Percentiles rank a stretch among this genome's conserved stretches.
Conservation (phyloP, 371 early-diverging fungal species). For the Smittium culicis region DNA sequence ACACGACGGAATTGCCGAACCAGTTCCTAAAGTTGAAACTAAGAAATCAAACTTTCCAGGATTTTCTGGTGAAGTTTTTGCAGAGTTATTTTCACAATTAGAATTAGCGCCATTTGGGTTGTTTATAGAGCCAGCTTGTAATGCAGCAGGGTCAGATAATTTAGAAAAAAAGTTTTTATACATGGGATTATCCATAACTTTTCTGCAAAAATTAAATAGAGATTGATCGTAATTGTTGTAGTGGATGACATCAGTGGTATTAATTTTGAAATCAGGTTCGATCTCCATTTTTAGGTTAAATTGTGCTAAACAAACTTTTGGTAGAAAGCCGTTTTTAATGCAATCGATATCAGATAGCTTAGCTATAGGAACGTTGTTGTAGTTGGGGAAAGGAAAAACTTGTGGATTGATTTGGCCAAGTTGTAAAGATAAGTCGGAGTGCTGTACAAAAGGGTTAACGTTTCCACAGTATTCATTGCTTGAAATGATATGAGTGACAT, state of each 20-base stretch:
- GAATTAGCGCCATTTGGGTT: neutral
- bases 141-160: too few species aligned
- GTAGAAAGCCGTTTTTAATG: neutral
- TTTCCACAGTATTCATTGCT: slow-evolving; percentile 22
- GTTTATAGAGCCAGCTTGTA: too few species aligned
- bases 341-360: slow-evolving; percentile 11
- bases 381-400: slow-evolving; percentile 20
- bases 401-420: slow-evolving; percentile 19
- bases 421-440: slow-evolving; percentile 22
- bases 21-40: slow-evolving; percentile 80
- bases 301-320: slow-evolving; percentile 9
- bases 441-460: slow-evolving; percentile 27
- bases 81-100: neutral
- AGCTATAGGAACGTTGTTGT: slow-evolving; percentile 12
- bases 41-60: slow-evolving; percentile 13
- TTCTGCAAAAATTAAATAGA: neutral
- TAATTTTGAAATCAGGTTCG: slow-evolving; percentile 22
- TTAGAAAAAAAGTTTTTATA: neutral
- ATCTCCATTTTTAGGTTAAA: slow-evolving; percentile 26
- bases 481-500: slow-evolving; percentile 38
- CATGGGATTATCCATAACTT: neutral
- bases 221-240: neutral
- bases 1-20: slow-evolving; percentile 89
- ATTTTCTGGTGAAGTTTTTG: neutral
- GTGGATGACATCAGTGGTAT: neutral